Base-by-base conservation (phyloP, 2,329 filamentous ascomycete species). In the Trichoderma atrobrunneum region DNA sequence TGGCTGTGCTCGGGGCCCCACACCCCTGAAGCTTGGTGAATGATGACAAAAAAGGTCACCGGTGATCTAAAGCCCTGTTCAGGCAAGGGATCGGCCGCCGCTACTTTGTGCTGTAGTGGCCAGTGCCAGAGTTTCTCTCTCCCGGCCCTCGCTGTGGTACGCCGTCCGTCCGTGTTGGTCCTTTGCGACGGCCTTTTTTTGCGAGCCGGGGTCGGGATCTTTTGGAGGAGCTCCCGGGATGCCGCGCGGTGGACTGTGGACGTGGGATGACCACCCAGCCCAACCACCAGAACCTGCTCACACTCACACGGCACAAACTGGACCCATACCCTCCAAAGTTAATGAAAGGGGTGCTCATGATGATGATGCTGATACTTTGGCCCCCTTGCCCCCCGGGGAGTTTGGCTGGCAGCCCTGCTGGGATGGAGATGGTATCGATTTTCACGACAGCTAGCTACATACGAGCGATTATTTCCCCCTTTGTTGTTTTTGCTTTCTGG, bases 31-130 rank as follows among this genome's bases (percentile, higher is more conserved):
- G 24, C 39, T 36, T 39, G 12, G 11, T 36, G 34, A 36, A 48
- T 57, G 69, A 71, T 71, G 70, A 71, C 70, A 66, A 60, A 71
- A 48, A 11, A 71, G 30, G 32, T 59, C 67, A 62, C 59, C 39
- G 54, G 65, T 68, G 54, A 68, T 68, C 65, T 60, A 43, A 28
- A 26, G 54, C 56, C 54, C 65, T 60, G 65, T 28, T 68, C 54
- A 48, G 56, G 65, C 65, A 68, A 68, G 65, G 65, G 65, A 68
- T 26, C 10, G 65, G 65, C 65, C 65, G 65, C 65, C 65, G 65
- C 65, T 60, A 60, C 65, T 65, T 24, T 32, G 62, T 65, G 57
- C 28, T 60, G 30, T 21, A 36, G 34, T 36, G 34, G 34, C 34
- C 34, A 16, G 28, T 32, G 57, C 30, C 26, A 48, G 18, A 51